A percentile compares a stretch with the other conserved stretches of the same genome.
Evolutionary conservation across 148 eudicot genomes (phyloP).

Genomic region (Polygonum aviculare): DNA sequence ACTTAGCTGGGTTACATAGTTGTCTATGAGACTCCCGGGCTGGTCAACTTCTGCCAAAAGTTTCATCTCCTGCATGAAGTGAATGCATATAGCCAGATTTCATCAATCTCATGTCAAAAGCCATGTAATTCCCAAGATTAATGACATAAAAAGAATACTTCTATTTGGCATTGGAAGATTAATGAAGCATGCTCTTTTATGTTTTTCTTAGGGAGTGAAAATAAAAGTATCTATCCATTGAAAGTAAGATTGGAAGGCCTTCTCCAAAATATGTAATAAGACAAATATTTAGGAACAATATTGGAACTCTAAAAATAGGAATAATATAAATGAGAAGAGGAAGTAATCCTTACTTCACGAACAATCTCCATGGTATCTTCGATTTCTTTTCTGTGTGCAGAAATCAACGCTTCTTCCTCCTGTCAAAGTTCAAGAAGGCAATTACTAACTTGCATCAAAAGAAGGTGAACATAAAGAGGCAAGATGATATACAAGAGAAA

Average conservation of each 20-base stretch:
- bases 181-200: no score
- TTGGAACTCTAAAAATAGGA: no score
- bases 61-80: constrained; percentile 80
- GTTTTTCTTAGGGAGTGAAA: no score
- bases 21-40: constrained; percentile 93
- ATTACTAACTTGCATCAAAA: not conserved
- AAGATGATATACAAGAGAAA: not conserved
- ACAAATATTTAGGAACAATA: no score
- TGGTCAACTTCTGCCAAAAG: constrained; percentile 97
- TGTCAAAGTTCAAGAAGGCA: constrained; percentile 21
- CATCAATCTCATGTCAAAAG: not conserved
- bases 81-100: not conserved
- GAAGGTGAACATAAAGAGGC: not conserved
- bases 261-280: no score
- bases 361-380: constrained; percentile 99
- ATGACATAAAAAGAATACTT: not conserved
- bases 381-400: constrained; percentile 97
- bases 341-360: constrained; percentile 70
- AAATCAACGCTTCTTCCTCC: constrained; percentile 95
- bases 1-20: constrained; percentile 82
- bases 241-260: no score
- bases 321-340: not conserved
- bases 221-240: no score
- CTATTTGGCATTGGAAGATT: not conserved
- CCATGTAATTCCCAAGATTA: not conserved